Conservation (phyloP, 768 basidiomycete genomes). For the Auriscalpium orientale region DNA sequence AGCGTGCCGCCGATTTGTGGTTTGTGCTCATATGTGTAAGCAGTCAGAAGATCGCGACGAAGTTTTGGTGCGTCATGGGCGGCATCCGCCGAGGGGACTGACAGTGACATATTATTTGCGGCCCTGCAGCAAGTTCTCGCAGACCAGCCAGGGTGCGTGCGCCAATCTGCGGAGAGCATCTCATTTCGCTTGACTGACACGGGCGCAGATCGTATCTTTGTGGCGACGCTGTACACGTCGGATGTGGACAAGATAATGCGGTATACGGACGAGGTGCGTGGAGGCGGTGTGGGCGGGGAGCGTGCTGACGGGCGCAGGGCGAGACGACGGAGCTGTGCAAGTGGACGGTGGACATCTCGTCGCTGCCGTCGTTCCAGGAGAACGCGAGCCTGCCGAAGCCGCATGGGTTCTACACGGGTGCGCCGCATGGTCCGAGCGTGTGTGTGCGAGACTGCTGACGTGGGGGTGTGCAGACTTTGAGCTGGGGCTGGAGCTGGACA, state of each 20-base stretch:
- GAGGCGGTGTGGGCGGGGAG: background rate
- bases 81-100: background rate
- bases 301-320: slow-evolving; percentile 31
- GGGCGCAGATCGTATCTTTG: slow-evolving; percentile 60
- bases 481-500: slow-evolving; percentile 76
- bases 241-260: slow-evolving; percentile 70
- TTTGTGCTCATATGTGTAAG: slow-evolving; percentile 17
- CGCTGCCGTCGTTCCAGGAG: slow-evolving; percentile 71
- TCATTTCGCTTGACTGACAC: no score
- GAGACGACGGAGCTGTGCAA: slow-evolving; percentile 70
- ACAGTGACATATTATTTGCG: background rate
- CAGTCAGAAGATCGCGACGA: slow-evolving; percentile 76
- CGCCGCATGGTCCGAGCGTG: slow-evolving; percentile 12
- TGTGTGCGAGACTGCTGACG: background rate
- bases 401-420: slow-evolving; percentile 76
- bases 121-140: slow-evolving; percentile 60
- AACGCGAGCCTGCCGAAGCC: slow-evolving; percentile 49
- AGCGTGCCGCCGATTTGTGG: background rate
- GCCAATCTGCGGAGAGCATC: background rate
- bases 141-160: slow-evolving; percentile 39
- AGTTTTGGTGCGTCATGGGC: slow-evolving; percentile 58
- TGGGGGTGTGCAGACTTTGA: slow-evolving; percentile 55
- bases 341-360: slow-evolving; percentile 81
- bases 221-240: slow-evolving; percentile 76
- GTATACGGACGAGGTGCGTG: slow-evolving; percentile 67